Base-by-base conservation (phyloP, 768 basidiomycete species). In the Chlorophyllum brunneum region DNA sequence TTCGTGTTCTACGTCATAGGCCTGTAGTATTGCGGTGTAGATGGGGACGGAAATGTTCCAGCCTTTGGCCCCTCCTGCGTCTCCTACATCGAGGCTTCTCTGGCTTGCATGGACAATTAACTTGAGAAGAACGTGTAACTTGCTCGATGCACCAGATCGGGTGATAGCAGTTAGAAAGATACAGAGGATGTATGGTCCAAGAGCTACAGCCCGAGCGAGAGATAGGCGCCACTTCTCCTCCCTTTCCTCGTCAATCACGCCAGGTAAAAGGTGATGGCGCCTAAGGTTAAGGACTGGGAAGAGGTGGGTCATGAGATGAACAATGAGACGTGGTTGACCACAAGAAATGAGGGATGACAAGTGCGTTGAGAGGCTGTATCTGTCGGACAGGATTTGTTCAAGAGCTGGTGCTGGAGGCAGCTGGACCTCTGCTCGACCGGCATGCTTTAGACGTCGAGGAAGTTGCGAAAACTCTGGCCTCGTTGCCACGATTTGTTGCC, bases 11-110 rank as follows among this genome's bases (percentile, higher is more conserved):
- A 62, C 58, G 1, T 69, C 75, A 56, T 86, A 89, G 27, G 79
- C 69, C 41, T 81, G 73, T 51, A 92, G 63, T 82, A 91, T 88
- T 43, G 78, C 67, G 1, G 86, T 91, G 62, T 88, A 92, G 1
- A 85, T 81, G 7, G 82, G 72, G 2, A 83, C 67, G 6, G 83
- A 79, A 16, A 92, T 66, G 48, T 72, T 72, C 89, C 89, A 93
- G 0, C 85, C 81, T 18, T 33, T 24, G 9, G 50, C 41, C 7
- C 44, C 53, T n/a, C 45, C 48, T 16, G 20, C 29, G 5, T 22
- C 11, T 5, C 22, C 9, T 9, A 7, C 13, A 33, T 46, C 27
- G 4, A 20, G 33, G n/a, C 51, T 53, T n/a, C 27, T 36, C n/a
- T 23, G 8, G 13, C 41, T 34, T n/a, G 51, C 51, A 6, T 6